Evolutionary conservation across 192 early-diverging fungal species (phyloP), one percentile per base, ranked within the genome.

Genomic region (Lobosporangium transversale): DNA sequence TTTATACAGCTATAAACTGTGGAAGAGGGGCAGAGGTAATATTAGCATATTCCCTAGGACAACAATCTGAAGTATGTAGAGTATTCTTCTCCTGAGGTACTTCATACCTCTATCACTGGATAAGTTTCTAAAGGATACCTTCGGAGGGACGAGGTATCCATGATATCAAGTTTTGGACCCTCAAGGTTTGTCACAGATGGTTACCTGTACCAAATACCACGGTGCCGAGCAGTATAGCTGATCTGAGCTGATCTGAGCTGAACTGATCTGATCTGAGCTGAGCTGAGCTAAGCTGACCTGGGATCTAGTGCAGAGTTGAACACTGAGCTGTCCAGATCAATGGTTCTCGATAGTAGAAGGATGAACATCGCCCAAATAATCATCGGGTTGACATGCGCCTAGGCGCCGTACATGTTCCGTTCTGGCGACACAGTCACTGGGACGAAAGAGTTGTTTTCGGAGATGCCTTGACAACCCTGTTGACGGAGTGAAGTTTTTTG

Each of bases 91-190:
- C 78, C 78, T 12, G 44, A 10, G 5, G 68, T 68, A 48, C 71
- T 79, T 7, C 78, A 42, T 68, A 79, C 32, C 71, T 79, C 78
- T 68, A 79, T 63, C 68, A 79, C 78, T 68, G 71, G 23, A 67
- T 29, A 44, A 70, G n/a, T n/a, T n/a, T 1, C 33, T 70, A 63
- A 40, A 71, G 71, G 0, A 52, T 61, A 3, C 73, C 73, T 37
- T 4, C 4, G 21, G 26, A 9, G 73, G 73, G 31, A 76, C 18
- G 8, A 76, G 14, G 21, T 67, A 26, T 0, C 73, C 73, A 29
- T 76, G 73, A 24, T 65, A 76, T 65, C 64, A 76, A 15, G 73
- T 76, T 35, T 76, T 76, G 45, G 73, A 65, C 26, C 67, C 73
- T 17, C 23, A 50, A 3, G 73, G 35, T 31, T 67, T 44, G 40